These are phyloP conservation scores for Monosporozyma aerobia DNA, from an alignment of 805 yeast species.

Conservation along the genomic window DNA sequence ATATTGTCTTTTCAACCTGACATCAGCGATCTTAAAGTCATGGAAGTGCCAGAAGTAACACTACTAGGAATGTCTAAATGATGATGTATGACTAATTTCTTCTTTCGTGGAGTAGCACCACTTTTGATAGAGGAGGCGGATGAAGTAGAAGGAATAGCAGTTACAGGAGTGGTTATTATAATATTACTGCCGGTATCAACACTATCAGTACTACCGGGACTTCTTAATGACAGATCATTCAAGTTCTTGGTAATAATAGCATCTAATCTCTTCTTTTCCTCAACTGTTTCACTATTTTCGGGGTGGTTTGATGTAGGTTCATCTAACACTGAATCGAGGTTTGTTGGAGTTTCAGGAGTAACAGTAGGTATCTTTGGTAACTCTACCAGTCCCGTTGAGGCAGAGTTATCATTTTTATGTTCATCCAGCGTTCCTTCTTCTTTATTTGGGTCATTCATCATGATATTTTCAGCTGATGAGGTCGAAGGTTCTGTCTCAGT, in stretches of 20 bases:
- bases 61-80: constrained; percentile 17
- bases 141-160: constrained; percentile 1
- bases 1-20: constrained; percentile 5
- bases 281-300: not conserved
- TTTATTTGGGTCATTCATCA: not conserved
- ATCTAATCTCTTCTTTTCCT: not conserved
- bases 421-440: not conserved
- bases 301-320: constrained; percentile 5
- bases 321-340: constrained; percentile 6
- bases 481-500: not conserved
- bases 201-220: not conserved
- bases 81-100: constrained; percentile 11
- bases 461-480: not conserved
- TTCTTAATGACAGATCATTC: constrained; percentile 1
- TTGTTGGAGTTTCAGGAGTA: not conserved
- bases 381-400: not conserved
- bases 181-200: constrained; percentile 1
- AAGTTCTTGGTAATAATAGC: not conserved
- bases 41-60: constrained; percentile 8
- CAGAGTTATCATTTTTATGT: not conserved
- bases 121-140: constrained; percentile 15
- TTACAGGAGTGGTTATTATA: constrained; percentile 2
- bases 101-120: constrained; percentile 4
- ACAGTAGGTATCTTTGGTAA: not conserved
- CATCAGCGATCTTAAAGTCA: constrained; percentile 10